phyloP scores from a whole-genome alignment of 129 eudicot species.

The Erigeron canadensis region DNA sequence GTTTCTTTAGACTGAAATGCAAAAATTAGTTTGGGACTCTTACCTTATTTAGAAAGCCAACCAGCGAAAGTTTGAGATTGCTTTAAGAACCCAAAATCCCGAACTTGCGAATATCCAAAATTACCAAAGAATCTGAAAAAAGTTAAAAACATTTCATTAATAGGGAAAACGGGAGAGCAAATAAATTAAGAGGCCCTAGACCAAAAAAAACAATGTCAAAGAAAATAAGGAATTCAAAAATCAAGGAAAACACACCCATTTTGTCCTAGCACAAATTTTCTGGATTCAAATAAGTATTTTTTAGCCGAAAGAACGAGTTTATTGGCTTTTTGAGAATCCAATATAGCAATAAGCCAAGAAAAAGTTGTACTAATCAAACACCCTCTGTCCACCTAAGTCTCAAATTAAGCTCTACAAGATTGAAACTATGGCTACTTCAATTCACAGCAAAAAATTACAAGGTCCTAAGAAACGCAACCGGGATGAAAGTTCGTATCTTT shows the following conservation, averaged over 20 bases:
- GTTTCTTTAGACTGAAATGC: neutral
- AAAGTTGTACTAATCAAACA: no score
- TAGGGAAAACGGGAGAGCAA: neutral
- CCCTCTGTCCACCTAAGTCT: no score
- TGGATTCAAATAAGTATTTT: no score
- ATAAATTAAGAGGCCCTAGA: neutral
- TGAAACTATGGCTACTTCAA: neutral
- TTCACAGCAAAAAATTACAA: no score
- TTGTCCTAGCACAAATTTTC: neutral
- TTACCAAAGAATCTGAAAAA: slow-evolving; percentile 29
- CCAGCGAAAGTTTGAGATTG: slow-evolving; percentile 20
- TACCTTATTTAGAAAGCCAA: slow-evolving; percentile 43
- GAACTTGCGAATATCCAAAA: slow-evolving; percentile 21
- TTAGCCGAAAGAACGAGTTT: no score
- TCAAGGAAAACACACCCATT: neutral
- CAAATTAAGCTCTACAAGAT: neutral
- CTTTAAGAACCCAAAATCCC: slow-evolving; percentile 34
- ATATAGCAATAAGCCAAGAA: neutral
- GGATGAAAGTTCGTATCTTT: neutral
- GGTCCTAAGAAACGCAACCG: no score
- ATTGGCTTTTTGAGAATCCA: neutral
- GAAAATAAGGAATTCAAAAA: neutral
- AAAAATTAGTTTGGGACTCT: slow-evolving; percentile 35
- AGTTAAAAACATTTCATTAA: neutral
- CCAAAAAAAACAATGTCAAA: neutral